phyloP scores from a whole-genome alignment of 148 eudicot species.

The Cornus florida region DNA sequence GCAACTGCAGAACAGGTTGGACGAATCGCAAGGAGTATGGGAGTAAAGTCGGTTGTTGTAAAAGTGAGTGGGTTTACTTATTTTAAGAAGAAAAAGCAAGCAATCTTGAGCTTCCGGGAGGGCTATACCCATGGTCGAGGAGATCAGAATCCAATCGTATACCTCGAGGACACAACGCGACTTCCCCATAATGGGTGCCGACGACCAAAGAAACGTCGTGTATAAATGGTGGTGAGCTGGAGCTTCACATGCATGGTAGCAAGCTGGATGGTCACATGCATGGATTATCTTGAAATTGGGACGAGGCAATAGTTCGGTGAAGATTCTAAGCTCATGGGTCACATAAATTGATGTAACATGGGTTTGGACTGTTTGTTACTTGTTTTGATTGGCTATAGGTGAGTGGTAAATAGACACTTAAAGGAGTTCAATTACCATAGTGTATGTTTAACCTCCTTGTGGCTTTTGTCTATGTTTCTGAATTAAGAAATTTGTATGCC shows the following conservation, averaged over 20 bases:
- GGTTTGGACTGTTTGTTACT: too few relatives aligned
- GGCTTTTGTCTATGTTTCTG: too few relatives aligned
- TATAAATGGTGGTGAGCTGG: slow-evolving; percentile 11
- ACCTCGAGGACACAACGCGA: slow-evolving; percentile 88
- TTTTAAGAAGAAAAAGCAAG: slow-evolving; percentile 85
- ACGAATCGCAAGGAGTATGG: slow-evolving; percentile 58
- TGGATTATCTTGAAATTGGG: background rate
- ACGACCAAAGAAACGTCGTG: slow-evolving; percentile 64
- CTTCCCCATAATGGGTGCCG: slow-evolving; percentile 90
- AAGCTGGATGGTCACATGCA: background rate
- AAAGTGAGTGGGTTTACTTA: slow-evolving; percentile 77
- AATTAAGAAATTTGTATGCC: too few relatives aligned
- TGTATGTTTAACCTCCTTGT: too few relatives aligned
- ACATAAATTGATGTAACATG: too few relatives aligned
- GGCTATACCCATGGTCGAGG: slow-evolving; percentile 64
- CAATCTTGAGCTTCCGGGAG: slow-evolving; percentile 74
- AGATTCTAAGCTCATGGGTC: too few relatives aligned
- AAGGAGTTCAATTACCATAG: too few relatives aligned
- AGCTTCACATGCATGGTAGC: background rate
- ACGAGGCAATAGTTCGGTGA: background rate
- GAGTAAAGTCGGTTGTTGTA: slow-evolving; percentile 74
- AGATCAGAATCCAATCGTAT: slow-evolving; percentile 60
- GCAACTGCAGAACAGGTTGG: slow-evolving; percentile 88
- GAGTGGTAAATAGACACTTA: too few relatives aligned
- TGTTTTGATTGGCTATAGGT: too few relatives aligned